A percentile compares a stretch with the other conserved stretches of the same genome.
phyloP scores from a whole-genome alignment of 495 filamentous ascomycete species.

The Aspergillus haitiensis region DNA sequence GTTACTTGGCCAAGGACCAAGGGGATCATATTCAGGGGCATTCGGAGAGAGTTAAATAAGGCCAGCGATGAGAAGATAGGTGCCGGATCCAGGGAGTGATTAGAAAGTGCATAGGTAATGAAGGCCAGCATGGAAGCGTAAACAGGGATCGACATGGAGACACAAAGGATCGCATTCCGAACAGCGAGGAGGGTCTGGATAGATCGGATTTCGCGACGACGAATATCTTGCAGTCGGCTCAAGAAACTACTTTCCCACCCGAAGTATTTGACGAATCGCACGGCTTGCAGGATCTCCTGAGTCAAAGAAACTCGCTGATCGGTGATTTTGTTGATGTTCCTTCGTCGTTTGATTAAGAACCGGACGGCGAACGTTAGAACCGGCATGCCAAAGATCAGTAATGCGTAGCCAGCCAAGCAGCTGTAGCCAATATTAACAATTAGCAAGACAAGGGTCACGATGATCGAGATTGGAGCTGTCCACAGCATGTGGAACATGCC shows the following conservation, averaged over 20 bases:
- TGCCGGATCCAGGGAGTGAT: slow-evolving; percentile 69
- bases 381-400: slow-evolving; percentile 76
- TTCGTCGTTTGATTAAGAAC: slow-evolving; percentile 66
- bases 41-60: slow-evolving; percentile 84
- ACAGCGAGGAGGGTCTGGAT: slow-evolving; percentile 80
- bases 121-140: slow-evolving; percentile 95
- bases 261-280: slow-evolving; percentile 94
- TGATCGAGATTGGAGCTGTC: slow-evolving; percentile 75
- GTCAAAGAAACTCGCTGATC: slow-evolving; percentile 88
- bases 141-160: slow-evolving; percentile 75
- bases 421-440: slow-evolving; percentile 85
- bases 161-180: slow-evolving; percentile 79
- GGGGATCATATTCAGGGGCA: slow-evolving; percentile 86
- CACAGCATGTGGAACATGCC: slow-evolving; percentile 89
- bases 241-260: slow-evolving; percentile 91
- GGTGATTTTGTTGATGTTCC: slow-evolving; percentile 84
- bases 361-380: slow-evolving; percentile 71
- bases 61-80: slow-evolving; percentile 89
- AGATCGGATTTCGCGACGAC: slow-evolving; percentile 69
- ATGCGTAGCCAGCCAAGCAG: slow-evolving; percentile 80
- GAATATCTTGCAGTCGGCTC: slow-evolving; percentile 67
- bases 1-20: slow-evolving; percentile 84
- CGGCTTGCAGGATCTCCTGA: slow-evolving; percentile 87
- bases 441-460: slow-evolving; percentile 75
- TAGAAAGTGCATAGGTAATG: slow-evolving; percentile 82